A percentile compares a stretch with the other conserved stretches of the same genome.
Conservation (phyloP, 192 early-diverging fungal species). For the Allomyces macrogynus region DNA sequence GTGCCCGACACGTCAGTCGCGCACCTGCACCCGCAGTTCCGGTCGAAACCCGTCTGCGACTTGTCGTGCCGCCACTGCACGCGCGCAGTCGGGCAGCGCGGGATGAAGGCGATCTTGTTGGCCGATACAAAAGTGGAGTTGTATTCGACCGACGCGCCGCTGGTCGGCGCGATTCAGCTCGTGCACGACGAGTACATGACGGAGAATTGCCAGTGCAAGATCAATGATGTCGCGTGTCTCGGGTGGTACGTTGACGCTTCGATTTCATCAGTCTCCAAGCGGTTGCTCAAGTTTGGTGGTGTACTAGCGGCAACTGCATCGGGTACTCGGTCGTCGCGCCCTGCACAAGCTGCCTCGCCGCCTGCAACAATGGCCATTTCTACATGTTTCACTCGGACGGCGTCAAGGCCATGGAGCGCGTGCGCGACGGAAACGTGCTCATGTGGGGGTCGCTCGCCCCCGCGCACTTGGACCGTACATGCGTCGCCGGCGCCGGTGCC, state of each 20-base stretch:
- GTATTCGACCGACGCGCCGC: constrained; percentile 48
- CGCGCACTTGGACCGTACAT: too few relatives aligned
- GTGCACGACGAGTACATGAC: constrained; percentile 63
- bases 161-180: constrained; percentile 44
- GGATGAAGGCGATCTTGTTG: constrained; percentile 66
- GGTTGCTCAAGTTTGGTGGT: too few relatives aligned
- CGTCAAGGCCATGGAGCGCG: constrained; percentile 1
- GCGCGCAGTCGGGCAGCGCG: constrained; percentile 35
- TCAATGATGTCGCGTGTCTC: constrained; percentile 58
- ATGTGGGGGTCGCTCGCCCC: too few relatives aligned
- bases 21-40: constrained; percentile 11
- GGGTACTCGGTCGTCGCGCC: constrained; percentile 65
- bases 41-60: constrained; percentile 48
- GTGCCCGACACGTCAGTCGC: too few relatives aligned
- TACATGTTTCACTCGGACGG: constrained; percentile 40
- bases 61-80: constrained; percentile 46
- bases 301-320: constrained; percentile 32
- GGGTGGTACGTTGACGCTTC: constrained; percentile 33
- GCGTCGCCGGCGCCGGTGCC: too few relatives aligned
- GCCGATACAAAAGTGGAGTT: constrained; percentile 57
- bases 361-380: constrained; percentile 42
- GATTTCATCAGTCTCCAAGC: too few relatives aligned
- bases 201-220: constrained; percentile 50
- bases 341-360: constrained; percentile 23
- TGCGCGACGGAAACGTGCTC: too few relatives aligned